Conservation (phyloP, 2,329 filamentous ascomycete genomes). For the Pestalotiopsis sp. region DNA sequence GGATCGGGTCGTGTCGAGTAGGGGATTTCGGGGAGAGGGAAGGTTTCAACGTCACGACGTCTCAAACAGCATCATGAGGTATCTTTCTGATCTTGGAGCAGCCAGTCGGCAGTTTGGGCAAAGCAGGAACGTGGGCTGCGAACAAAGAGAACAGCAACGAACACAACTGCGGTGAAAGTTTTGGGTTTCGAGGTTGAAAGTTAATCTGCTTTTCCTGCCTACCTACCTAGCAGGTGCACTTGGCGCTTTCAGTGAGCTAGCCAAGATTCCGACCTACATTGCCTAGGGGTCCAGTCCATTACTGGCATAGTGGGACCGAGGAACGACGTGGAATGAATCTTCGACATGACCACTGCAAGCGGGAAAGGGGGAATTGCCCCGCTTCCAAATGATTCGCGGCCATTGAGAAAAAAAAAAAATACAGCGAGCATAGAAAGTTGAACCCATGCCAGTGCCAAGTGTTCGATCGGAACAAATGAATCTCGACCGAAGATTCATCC, state of each 20-base stretch:
- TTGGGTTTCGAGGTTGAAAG: background rate
- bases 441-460: background rate
- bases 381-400: background rate
- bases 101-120: background rate
- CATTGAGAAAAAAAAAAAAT: background rate
- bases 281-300: background rate
- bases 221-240: background rate
- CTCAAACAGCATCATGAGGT: background rate
- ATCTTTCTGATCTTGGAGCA: background rate
- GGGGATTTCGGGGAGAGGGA: background rate
- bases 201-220: background rate
- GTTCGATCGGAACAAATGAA: background rate
- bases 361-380: background rate
- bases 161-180: background rate
- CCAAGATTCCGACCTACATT: background rate
- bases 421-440: background rate
- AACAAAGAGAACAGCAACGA: background rate
- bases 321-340: background rate
- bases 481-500: background rate
- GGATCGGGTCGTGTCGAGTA: background rate
- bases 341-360: background rate
- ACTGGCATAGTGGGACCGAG: constrained; percentile 9
- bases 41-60: background rate
- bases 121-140: background rate
- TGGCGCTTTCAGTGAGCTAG: background rate